Evolutionary conservation across 352 stramenopile species (phyloP), one percentile per base, ranked within the genome.

Genomic region (Globisporangium nunn): DNA sequence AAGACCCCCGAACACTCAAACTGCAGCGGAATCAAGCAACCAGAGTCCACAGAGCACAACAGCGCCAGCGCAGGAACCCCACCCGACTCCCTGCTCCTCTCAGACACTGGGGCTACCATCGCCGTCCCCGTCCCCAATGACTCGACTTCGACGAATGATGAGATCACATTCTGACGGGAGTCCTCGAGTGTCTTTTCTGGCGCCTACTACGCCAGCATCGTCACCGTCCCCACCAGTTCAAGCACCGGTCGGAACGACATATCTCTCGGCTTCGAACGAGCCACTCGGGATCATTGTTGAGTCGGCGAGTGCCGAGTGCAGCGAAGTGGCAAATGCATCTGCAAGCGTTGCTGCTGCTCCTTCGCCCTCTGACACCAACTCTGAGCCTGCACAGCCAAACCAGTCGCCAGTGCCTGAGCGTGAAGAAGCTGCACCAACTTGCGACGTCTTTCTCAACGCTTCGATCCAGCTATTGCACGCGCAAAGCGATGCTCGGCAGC

Each of bases 391-490:
- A 18, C 30, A 54, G 28, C n/a, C 41, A 37, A 28, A 53, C n/a
- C 40, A 41, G 3, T 35, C 63, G 18, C n/a, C 52, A 18, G 7
- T 40, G 11, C 10, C 45, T 43, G 17, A 35, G 28, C 45, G 28
- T 6, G 28, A 33, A 52, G 18, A 6, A 6, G 50, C 28, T 10
- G 10, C 33, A 15, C 15, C 50, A 5, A 46, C 46, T 4, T 7
- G 63, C 12, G 67, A 81, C 18, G 66, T 70, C 5, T 85, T 87
- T 41, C 54, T 88, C 14, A 74, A 74, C 40, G 75, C 75, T 14
- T 88, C 78, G 11, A 72, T 89, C 37, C 78, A 91, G 56, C 55
- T 89, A 0, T 52, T 87, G 45, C 73, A 88, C 54, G 51, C 83
- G 7, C 82, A 91, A 30, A 80, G 75, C 58, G 74, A 88, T 31